Evolutionary conservation across 257 asterid genomes (phyloP).

Genomic region (Nicotiana knightiana): DNA sequence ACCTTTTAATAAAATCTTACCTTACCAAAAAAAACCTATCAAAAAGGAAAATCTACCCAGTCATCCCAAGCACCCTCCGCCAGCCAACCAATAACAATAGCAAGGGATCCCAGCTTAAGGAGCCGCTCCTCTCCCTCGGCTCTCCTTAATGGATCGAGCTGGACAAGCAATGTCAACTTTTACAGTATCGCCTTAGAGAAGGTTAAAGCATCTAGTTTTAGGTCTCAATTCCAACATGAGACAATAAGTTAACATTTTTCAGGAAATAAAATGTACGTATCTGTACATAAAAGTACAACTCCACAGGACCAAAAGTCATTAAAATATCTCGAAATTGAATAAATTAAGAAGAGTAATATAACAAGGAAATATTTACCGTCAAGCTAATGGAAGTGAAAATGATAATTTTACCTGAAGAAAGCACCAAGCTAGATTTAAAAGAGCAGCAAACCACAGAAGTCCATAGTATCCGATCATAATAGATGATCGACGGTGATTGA

Average conservation of each 20-base stretch:
- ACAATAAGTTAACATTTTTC: no score
- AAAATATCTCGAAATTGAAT: neutral
- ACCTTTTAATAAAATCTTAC: neutral
- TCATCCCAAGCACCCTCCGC: neutral
- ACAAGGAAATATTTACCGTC: constrained; percentile 3
- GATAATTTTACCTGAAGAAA: constrained; percentile 55
- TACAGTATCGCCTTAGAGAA: neutral
- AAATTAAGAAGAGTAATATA: neutral
- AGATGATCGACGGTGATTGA: constrained; percentile 59
- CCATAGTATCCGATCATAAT: constrained; percentile 82
- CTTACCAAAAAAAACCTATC: neutral
- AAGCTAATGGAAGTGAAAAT: neutral
- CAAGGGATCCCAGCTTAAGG: constrained; percentile 1
- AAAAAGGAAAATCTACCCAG: neutral
- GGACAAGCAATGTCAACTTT: neutral
- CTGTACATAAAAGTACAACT: neutral
- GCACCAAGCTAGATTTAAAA: constrained; percentile 76
- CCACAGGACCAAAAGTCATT: neutral
- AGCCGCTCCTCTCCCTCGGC: neutral
- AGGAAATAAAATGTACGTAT: neutral
- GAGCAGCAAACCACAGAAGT: constrained; percentile 70
- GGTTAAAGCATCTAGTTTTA: neutral
- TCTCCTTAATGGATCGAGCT: neutral
- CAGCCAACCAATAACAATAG: neutral
- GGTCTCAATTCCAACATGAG: neutral